Evolutionary conservation across 2,329 filamentous ascomycete genomes (phyloP).

Genomic region (Xylaria hypoxylon): DNA sequence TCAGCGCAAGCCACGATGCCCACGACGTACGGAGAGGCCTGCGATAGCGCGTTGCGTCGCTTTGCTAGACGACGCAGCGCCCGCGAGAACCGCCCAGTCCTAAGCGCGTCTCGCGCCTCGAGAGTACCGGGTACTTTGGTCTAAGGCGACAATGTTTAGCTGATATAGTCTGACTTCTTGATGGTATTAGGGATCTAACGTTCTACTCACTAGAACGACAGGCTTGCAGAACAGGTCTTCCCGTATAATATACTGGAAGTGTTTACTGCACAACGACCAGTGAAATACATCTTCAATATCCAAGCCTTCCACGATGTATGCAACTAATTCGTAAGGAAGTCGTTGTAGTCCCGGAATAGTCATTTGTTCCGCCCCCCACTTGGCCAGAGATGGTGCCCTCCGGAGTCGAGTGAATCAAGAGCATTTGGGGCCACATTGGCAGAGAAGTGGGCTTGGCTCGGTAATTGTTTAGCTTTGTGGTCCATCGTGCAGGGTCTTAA

Average conservation of each 20-base stretch:
- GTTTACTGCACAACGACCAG: slow-evolving; percentile 64
- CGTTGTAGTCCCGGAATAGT: slow-evolving; percentile 41
- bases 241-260: slow-evolving; percentile 62
- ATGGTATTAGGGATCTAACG: background rate
- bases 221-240: slow-evolving; percentile 68
- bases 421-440: slow-evolving; percentile 23
- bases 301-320: slow-evolving; percentile 66
- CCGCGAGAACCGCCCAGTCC: slow-evolving; percentile 57
- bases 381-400: slow-evolving; percentile 29
- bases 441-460: background rate
- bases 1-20: slow-evolving; percentile 70
- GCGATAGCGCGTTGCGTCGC: slow-evolving; percentile 68
- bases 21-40: slow-evolving; percentile 71
- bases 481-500: background rate
- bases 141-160: slow-evolving; percentile 49
- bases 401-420: slow-evolving; percentile 18
- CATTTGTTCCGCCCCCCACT: slow-evolving; percentile 32
- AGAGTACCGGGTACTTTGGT: slow-evolving; percentile 49
- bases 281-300: slow-evolving; percentile 69
- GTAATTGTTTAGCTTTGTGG: background rate
- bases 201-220: slow-evolving; percentile 65
- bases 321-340: slow-evolving; percentile 74
- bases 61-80: slow-evolving; percentile 72
- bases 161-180: slow-evolving; percentile 22
- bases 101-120: slow-evolving; percentile 51